Base-by-base conservation (phyloP, 176 grass and related monocot species). In the Zoysia japonica region DNA sequence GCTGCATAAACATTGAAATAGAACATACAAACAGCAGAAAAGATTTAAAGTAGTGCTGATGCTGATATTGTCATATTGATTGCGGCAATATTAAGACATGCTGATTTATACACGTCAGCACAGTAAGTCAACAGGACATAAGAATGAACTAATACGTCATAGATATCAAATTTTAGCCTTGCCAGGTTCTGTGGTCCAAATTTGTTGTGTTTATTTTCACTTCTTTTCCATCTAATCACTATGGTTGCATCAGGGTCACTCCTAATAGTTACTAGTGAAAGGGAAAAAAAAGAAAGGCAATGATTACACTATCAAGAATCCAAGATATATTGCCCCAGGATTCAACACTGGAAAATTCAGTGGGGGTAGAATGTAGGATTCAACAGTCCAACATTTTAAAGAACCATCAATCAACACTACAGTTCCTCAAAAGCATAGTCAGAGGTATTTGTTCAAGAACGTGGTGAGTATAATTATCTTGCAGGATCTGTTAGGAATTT, bases 201-300 rank as follows among this genome's bases (percentile, higher is more conserved):
- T 84, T 69, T 68, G 39, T 67, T 20, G 19, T 77, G 49, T 40
- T 73, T 47, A 45, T 43, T 75, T 69, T 56, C 65, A 68, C 51
- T 79, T 11, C 47, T 28, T 76, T 45, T 1, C 16, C 11, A n/a
- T 68, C 41, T 67, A 73, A 84, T 41, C 39, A 54, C 4, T 48
- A 47, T 14, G 37, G 62, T 36, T 63, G 28, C 13, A 47, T 48
- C 54, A 44, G 37, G 38, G 11, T 9, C 37, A 28, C 37, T 55
- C n/a, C 1, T 64, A 14, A 3, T 37, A 38, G 11, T 48, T 28
- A 28, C 28, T 63, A 35, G 5, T 55, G 19, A 68, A 72, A 20
- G 17, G 38, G 28, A 28, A 28, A 28, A 9, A 28, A 64, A 57
- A 49, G 19, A 66, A 64, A 43, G 7, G 2, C 14, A 48, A 6